Percentiles rank a stretch among this genome's conserved stretches.
Conservation (phyloP, 2,329 filamentous ascomycete species). For the Purpureocillium lavendulum region DNA sequence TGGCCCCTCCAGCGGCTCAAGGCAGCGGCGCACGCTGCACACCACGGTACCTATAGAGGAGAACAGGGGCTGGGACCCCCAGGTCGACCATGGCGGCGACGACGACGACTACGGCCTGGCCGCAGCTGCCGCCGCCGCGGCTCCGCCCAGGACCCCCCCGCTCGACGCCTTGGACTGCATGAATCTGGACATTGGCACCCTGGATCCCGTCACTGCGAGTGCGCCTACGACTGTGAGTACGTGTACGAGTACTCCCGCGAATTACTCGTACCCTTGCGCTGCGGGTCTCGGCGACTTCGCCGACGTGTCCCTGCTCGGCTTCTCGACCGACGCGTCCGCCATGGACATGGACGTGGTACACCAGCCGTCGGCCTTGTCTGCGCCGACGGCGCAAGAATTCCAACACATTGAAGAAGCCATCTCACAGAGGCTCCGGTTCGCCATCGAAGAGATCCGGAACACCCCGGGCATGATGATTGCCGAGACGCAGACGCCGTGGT, state of each 20-base stretch:
- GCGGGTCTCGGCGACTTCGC: slow-evolving; percentile 8
- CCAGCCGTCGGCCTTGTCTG: slow-evolving; percentile 12
- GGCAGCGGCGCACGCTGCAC: no score
- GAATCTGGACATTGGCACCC: not conserved
- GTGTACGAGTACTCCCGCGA: no score
- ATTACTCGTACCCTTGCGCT: no score
- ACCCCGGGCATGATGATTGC: slow-evolving; percentile 39
- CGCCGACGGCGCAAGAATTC: slow-evolving; percentile 13
- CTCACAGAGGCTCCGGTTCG: slow-evolving; percentile 26
- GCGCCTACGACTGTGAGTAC: no score
- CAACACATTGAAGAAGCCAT: slow-evolving; percentile 13
- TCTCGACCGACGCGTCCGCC: slow-evolving; percentile 9
- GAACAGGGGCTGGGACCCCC: no score
- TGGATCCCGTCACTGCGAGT: not conserved
- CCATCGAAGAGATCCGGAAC: slow-evolving; percentile 43
- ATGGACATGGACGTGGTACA: slow-evolving; percentile 12
- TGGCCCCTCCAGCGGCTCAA: no score
- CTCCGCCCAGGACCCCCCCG: no score
- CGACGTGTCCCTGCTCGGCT: slow-evolving; percentile 5
- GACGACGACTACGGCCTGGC: no score
- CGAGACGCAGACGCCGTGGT: slow-evolving; percentile 43
- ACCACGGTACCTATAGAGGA: no score
- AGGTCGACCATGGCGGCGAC: no score
- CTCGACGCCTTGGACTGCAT: no score
- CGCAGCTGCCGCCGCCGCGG: no score